These are phyloP conservation scores for Phylloporus sp. DNA, from an alignment of 768 basidiomycete genomes.

Conservation along the genomic window DNA sequence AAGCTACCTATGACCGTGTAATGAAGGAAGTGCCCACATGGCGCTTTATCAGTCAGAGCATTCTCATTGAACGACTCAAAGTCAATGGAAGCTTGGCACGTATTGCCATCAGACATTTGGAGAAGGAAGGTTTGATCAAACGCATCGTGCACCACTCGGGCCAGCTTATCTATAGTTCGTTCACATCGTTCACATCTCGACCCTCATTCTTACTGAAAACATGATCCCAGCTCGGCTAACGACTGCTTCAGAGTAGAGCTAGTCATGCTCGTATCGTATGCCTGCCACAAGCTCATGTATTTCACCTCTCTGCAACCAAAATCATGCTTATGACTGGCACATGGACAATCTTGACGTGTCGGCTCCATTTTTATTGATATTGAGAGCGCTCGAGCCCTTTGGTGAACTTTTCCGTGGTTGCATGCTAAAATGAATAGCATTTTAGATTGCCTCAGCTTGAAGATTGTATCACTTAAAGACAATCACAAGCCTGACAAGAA, in stretches of 20 bases:
- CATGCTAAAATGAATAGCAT: too few species aligned
- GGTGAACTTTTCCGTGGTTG: neutral
- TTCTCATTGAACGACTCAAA: constrained; percentile 98
- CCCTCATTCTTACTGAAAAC: constrained; percentile 2
- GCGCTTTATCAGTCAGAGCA: constrained; percentile 96
- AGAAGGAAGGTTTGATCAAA: constrained; percentile 94
- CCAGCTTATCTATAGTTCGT: constrained; percentile 95
- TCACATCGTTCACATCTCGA: neutral
- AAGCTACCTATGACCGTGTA: constrained; percentile 88
- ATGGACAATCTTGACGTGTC: neutral
- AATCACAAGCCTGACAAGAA: too few species aligned
- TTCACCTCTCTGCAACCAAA: constrained; percentile 29
- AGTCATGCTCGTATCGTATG: constrained; percentile 19
- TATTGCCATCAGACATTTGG: constrained; percentile 84
- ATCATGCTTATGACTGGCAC: constrained; percentile 24
- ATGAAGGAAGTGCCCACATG: constrained; percentile 98
- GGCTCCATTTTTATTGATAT: neutral
- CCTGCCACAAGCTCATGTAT: constrained; percentile 35
- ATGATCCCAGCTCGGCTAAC: constrained; percentile 41
- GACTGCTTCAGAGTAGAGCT: constrained; percentile 37
- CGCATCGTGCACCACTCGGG: constrained; percentile 92
- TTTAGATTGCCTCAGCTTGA: too few species aligned
- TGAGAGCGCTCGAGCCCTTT: neutral
- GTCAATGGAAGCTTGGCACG: constrained; percentile 94
- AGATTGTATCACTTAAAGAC: too few species aligned